A percentile compares a stretch with the other conserved stretches of the same genome.
phyloP scores from a whole-genome alignment of 2,329 filamentous ascomycete genomes.

The Diaporthe destruens region DNA sequence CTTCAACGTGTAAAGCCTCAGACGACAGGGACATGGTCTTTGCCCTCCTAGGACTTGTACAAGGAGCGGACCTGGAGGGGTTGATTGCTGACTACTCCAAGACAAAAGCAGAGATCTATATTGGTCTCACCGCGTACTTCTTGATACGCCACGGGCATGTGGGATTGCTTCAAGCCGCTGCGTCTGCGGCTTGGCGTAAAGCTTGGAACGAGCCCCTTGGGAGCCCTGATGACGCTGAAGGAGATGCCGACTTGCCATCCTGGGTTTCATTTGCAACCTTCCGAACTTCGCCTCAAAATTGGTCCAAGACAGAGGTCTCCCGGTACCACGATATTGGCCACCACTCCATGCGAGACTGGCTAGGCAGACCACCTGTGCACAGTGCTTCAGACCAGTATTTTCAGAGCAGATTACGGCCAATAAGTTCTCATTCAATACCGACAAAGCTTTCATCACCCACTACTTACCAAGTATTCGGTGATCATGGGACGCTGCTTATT shows the following conservation, averaged over 20 bases:
- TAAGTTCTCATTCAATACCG: neutral
- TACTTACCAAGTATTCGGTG: neutral
- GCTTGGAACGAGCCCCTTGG: too few species aligned
- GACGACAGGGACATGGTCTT: constrained; percentile 16
- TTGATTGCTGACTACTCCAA: constrained; percentile 11
- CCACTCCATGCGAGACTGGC: too few species aligned
- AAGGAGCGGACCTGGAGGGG: neutral
- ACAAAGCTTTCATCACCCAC: neutral
- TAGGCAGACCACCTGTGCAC: too few species aligned
- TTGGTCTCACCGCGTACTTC: constrained; percentile 4
- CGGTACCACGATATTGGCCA: too few species aligned
- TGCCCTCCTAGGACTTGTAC: neutral
- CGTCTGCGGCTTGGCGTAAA: neutral
- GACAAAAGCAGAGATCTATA: neutral
- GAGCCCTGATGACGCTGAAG: neutral
- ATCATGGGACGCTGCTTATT: neutral
- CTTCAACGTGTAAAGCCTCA: neutral
- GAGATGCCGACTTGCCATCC: neutral
- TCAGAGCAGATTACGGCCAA: neutral
- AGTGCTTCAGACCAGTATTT: too few species aligned
- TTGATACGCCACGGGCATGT: neutral
- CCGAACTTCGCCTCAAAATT: neutral
- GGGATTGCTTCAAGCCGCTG: neutral
- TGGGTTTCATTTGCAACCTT: neutral
- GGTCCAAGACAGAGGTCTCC: too few species aligned